Evolutionary conservation across 257 asterid species (phyloP), one percentile per base, ranked within the genome.

Genomic region (Solanum lycopersicoides): DNA sequence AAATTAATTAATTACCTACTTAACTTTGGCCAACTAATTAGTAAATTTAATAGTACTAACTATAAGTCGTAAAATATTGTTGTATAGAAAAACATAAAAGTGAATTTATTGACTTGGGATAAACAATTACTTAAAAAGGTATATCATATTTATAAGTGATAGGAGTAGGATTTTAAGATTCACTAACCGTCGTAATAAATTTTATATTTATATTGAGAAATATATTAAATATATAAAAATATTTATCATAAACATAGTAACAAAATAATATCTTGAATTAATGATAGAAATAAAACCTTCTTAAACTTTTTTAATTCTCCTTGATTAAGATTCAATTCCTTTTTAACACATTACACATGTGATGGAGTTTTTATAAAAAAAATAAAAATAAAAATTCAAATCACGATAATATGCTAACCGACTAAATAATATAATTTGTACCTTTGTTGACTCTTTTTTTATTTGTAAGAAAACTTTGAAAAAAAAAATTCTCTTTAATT

Each of bases 81-180:
- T 15, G 12, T 69, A 7, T 15, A 2, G 15, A 9, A 9, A 34
- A 72, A 72, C 20, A 34, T 30, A 9, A 15, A 71, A 4, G 25
- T 32, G 2, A 72, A 72, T 34, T 72, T 32, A 72, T 72, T 9
- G 10, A 69, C 32, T 7, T 28, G 3, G 5, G 9, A 6, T 69
- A 15, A 69, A 69, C 2, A 4, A 71, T 0, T 10, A 71, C 7
- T 71, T 71, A 32, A 71, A 71, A 71, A 3, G 44, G 23, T 16
- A 71, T 7, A 32, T 1, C 23, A 32, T 1, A 32, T 12, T 23
- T 15, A 4, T 71, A 14, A 7, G 71, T 63, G 16, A 63, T n/a
- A 1, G 3, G 32, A 63, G 32, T n/a, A n/a, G 15, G 0, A 23
- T n/a, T 4, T 4, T 1, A 1, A 1, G 6, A 63, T 63, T 63